These are phyloP conservation scores for Micractinium sp. DNA, from an alignment of 139 green algal species.

Conservation along the genomic window DNA sequence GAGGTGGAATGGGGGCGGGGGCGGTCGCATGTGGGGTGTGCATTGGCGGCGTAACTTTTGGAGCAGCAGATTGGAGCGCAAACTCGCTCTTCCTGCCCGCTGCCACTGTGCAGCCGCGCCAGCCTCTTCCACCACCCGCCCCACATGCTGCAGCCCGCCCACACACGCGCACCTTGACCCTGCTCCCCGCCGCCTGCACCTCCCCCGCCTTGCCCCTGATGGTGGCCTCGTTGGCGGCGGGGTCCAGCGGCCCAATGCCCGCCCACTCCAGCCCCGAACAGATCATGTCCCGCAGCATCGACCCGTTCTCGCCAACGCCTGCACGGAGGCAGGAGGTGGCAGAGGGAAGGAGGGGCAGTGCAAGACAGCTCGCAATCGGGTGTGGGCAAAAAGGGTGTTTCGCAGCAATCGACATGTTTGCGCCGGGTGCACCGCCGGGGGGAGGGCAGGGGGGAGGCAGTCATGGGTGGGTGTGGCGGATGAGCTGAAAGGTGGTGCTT, in stretches of 20 bases:
- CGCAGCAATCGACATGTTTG: background rate
- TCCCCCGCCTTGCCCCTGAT: constrained; percentile 42
- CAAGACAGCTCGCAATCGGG: background rate
- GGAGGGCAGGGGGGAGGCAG: no score
- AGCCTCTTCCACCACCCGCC: background rate
- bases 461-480: no score
- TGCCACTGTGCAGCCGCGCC: background rate
- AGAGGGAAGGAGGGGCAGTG: background rate
- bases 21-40: no score
- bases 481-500: no score
- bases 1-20: background rate
- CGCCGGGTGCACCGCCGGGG: no score
- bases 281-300: constrained; percentile 18
- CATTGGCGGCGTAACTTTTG: background rate
- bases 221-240: constrained; percentile 60
- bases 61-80: no score
- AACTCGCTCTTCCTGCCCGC: no score
- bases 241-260: constrained; percentile 73
- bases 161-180: constrained; percentile 1
- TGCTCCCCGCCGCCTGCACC: constrained; percentile 54
- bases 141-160: background rate
- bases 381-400: background rate
- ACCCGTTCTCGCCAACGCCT: constrained; percentile 52
- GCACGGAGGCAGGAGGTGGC: background rate
- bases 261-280: constrained; percentile 34